phyloP scores from a whole-genome alignment of 2,329 filamentous ascomycete genomes.

The Chaetomium globosum region DNA sequence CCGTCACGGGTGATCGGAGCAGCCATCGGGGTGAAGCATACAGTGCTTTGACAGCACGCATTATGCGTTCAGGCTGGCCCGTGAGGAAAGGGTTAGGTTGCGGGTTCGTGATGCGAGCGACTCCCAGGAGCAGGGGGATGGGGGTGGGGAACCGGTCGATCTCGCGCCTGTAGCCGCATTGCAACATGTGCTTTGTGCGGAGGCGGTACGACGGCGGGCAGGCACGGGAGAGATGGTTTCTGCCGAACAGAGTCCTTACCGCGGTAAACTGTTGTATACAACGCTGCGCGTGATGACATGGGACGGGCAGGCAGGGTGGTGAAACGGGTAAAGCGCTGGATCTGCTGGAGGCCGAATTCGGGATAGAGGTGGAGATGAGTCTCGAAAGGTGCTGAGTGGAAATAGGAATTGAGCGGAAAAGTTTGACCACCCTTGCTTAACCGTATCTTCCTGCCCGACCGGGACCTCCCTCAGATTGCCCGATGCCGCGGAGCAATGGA shows the following conservation, averaged over 20 bases:
- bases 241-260: not conserved
- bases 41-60: conserved; percentile 32
- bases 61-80: conserved; percentile 22
- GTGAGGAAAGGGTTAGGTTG: not conserved
- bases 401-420: not conserved
- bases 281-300: not conserved
- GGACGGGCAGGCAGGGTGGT: not conserved
- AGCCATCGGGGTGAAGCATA: conserved; percentile 17
- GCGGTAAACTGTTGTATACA: not conserved
- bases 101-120: conserved; percentile 14
- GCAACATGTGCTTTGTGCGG: conserved; percentile 25
- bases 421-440: not conserved
- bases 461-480: not conserved
- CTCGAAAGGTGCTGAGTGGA: not conserved
- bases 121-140: conserved; percentile 8
- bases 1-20: conserved; percentile 2
- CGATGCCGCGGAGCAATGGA: not conserved
- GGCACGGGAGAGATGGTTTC: not conserved
- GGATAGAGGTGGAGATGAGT: not conserved
- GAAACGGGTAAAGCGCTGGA: not conserved
- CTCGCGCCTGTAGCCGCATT: conserved; percentile 36
- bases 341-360: not conserved
- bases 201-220: not conserved
- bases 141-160: conserved; percentile 28
- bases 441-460: not conserved